phyloP scores from a whole-genome alignment of 805 yeast genomes.

The Starmerella bombicola region DNA sequence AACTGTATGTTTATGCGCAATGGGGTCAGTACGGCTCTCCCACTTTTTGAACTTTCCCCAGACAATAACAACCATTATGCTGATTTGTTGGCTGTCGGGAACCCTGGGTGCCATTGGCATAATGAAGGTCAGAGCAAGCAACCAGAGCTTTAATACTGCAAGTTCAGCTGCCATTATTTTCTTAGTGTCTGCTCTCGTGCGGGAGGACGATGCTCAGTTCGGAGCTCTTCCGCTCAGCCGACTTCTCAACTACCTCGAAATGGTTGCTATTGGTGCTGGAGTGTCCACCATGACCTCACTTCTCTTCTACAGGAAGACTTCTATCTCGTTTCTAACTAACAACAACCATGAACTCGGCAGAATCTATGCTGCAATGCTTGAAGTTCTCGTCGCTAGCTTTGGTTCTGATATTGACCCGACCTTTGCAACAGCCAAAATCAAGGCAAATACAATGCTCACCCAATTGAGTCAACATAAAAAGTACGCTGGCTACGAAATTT shows the following conservation, averaged over 20 bases:
- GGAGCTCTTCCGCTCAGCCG: slow-evolving; percentile 45
- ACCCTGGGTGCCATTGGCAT: slow-evolving; percentile 58
- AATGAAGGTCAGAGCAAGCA: slow-evolving; percentile 53
- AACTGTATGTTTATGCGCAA: slow-evolving; percentile 39
- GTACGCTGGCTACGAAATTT: slow-evolving; percentile 49
- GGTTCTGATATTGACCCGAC: not conserved
- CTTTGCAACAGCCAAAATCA: not conserved
- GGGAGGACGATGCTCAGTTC: slow-evolving; percentile 56
- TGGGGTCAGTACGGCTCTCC: slow-evolving; percentile 23
- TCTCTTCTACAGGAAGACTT: slow-evolving; percentile 41
- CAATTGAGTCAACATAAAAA: slow-evolving; percentile 35
- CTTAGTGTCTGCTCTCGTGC: slow-evolving; percentile 54
- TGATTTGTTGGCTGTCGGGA: slow-evolving; percentile 37
- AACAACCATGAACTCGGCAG: slow-evolving; percentile 33
- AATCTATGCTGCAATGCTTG: slow-evolving; percentile 35
- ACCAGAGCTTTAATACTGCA: slow-evolving; percentile 66
- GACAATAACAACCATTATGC: slow-evolving; percentile 41
- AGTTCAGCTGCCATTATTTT: slow-evolving; percentile 65
- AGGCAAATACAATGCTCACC: slow-evolving; percentile 25
- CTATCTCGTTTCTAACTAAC: slow-evolving; percentile 22
- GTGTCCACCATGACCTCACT: slow-evolving; percentile 51
- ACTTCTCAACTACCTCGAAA: slow-evolving; percentile 41
- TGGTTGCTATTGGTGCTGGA: slow-evolving; percentile 49
- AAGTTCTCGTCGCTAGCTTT: slow-evolving; percentile 41
- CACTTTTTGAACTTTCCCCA: slow-evolving; percentile 34